phyloP scores from a whole-genome alignment of 208 protist genomes.

The Leishmania guyanensis region DNA sequence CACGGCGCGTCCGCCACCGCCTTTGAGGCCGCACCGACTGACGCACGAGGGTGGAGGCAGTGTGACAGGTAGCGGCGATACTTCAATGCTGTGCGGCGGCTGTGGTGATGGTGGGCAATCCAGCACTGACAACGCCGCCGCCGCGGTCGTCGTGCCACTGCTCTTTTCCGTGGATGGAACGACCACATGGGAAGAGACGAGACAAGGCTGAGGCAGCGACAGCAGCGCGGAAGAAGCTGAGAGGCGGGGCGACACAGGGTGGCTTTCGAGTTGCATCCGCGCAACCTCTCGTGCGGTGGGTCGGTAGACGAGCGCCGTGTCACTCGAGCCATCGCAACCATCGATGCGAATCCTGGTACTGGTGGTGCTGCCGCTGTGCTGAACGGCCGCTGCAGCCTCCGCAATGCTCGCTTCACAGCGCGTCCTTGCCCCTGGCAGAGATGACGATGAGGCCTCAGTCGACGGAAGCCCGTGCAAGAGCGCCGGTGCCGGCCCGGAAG shows the following conservation, averaged over 20 bases:
- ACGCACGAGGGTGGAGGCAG: background rate
- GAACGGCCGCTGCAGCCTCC: background rate
- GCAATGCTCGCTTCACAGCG: background rate
- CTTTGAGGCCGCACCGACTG: background rate
- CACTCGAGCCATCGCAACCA: background rate
- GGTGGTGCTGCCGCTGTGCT: background rate
- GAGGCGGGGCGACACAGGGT: background rate
- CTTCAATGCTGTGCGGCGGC: conserved; percentile 9
- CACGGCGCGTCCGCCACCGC: background rate
- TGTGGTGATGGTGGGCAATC: background rate
- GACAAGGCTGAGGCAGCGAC: background rate
- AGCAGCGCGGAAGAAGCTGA: background rate
- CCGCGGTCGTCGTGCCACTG: background rate
- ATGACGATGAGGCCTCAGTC: background rate
- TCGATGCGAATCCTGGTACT: background rate
- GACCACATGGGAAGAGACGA: background rate
- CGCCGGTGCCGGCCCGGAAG: conserved; percentile 5
- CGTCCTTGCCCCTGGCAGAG: background rate
- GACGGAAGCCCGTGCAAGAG: conserved; percentile 10
- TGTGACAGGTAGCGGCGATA: background rate
- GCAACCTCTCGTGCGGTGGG: conserved; percentile 4
- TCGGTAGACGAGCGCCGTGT: conserved; percentile 7
- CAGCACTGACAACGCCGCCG: background rate
- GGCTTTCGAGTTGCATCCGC: conserved; percentile 2
- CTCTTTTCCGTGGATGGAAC: background rate